A percentile compares a stretch with the other conserved stretches of the same genome.
Evolutionary conservation across 805 yeast species (phyloP).

Genomic region (Pichia ethanolica): DNA sequence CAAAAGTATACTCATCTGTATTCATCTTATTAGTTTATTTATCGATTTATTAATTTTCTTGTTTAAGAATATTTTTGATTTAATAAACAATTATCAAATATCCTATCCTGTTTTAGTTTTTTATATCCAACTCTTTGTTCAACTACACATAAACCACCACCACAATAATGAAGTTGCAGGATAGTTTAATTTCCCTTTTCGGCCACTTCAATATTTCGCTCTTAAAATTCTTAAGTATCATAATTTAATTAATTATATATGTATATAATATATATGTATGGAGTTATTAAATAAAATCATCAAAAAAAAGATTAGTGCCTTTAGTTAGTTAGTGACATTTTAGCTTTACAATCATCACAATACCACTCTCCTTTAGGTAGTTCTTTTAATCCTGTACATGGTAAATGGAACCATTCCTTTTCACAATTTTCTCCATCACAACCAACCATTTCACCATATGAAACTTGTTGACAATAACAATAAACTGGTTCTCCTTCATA

Average conservation of each 20-base stretch:
- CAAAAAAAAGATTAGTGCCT: too few species aligned
- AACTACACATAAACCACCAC: too few species aligned
- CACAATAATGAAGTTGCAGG: too few species aligned
- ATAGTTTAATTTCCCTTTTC: neutral
- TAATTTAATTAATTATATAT: neutral
- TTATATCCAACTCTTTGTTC: too few species aligned
- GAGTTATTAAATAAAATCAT: too few species aligned
- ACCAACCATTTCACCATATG: conserved; percentile 98
- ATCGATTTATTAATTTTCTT: neutral
- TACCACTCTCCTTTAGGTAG: conserved; percentile 85
- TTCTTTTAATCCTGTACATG: conserved; percentile 80
- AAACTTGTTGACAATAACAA: conserved; percentile 94
- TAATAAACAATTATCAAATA: too few species aligned
- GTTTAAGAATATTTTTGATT: too few species aligned
- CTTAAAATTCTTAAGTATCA: too few species aligned
- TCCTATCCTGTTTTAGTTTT: too few species aligned
- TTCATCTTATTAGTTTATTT: neutral
- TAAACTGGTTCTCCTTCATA: conserved; percentile 64
- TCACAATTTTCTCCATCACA: conserved; percentile 93
- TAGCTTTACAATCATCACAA: conserved; percentile 54
- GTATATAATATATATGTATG: neutral
- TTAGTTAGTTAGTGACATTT: neutral
- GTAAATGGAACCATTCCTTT: conserved; percentile 93
- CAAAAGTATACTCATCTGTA: conserved; percentile 8
- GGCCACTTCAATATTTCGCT: conserved; percentile 2